These are phyloP conservation scores for Aspergillus egyptiacus DNA, from an alignment of 495 filamentous ascomycete genomes.

Conservation along the genomic window DNA sequence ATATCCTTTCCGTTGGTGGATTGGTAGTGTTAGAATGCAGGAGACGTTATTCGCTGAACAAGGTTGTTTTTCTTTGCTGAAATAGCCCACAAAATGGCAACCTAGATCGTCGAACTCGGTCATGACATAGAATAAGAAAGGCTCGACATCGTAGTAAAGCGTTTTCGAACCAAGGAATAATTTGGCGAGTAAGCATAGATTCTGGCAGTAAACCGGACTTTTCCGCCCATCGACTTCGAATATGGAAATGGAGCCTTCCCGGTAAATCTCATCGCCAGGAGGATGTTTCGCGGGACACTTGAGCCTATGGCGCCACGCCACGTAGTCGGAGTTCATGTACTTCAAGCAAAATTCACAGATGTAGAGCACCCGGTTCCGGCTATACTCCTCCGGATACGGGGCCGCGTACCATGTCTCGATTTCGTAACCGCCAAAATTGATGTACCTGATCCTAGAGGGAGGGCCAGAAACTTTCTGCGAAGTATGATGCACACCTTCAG, in stretches of 20 bases:
- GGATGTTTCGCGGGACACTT: constrained; percentile 97
- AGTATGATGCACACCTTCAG: constrained; percentile 43
- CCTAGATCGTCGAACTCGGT: constrained; percentile 90
- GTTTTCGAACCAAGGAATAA: constrained; percentile 96
- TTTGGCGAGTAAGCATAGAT: constrained; percentile 91
- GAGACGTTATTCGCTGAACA: constrained; percentile 95
- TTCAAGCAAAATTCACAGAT: constrained; percentile 99
- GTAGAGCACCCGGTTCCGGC: constrained; percentile 86
- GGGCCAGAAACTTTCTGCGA: constrained; percentile 73
- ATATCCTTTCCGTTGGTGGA: constrained; percentile 95
- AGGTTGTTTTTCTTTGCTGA: constrained; percentile 97
- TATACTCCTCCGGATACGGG: constrained; percentile 97
- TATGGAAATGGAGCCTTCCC: constrained; percentile 86
- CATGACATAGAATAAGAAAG: constrained; percentile 97
- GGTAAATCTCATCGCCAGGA: constrained; percentile 95
- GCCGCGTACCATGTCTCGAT: constrained; percentile 99
- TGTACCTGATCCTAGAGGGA: constrained; percentile 94
- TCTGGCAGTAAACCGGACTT: constrained; percentile 96
- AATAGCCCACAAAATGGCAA: constrained; percentile 97
- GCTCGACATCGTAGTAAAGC: constrained; percentile 96
- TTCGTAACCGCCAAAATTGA: constrained; percentile 94
- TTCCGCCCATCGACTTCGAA: constrained; percentile 97
- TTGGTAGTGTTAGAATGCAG: constrained; percentile 91
- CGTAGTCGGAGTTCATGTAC: constrained; percentile 98
- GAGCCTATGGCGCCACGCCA: constrained; percentile 94